Base-by-base conservation (phyloP, 306 rosid species). In the Castanea sativa region DNA sequence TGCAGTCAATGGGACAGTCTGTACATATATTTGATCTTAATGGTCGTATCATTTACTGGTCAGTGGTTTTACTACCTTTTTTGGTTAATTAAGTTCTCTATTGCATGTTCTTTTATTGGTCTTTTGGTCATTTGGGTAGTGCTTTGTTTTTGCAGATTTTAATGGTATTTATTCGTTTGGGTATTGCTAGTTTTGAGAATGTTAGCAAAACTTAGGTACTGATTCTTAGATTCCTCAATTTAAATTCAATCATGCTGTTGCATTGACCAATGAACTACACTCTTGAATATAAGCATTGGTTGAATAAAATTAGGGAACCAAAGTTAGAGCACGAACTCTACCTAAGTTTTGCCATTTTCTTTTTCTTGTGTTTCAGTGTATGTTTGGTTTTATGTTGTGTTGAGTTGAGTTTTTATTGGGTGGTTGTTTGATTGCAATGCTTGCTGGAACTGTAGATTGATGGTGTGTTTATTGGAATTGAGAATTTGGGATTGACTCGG, bases 1-100 rank as follows among this genome's bases (percentile, higher is more conserved):
- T 96, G 91, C 97, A 96, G 86, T 96, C 98, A 29, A 87, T 96
- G 90, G 99, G 99, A 38, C 99, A 93, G 69, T 79, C 98, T 76
- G 92, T 96, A 73, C 93, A 96, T 85, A 88, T 96, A 55, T 87
- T 91, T 87, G 99, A 96, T 92, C 92, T 85, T 57, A 73, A 72
- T 58, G 83, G 83, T 75, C 93, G 84, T 43, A 82, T 96, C 25
- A 89, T 91, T 49, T 93, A 89, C 85, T 96, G 99, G 99, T 96
- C 29, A 64, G 84, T 72, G 11, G 41, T 68, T 68, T 58, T 49
- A 49, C 16, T 49, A 10, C 14, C 12, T 49, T 49, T 49, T 49
- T 49, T 10, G 53, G 16, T 49, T 49, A 13, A 49, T 49, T 49
- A 49, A 49, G 0, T 49, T 49, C 15, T 12, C 53, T 3, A 1